phyloP scores from a whole-genome alignment of 1,284 basidiomycete genomes.

The Apiotrichum laibachii region DNA sequence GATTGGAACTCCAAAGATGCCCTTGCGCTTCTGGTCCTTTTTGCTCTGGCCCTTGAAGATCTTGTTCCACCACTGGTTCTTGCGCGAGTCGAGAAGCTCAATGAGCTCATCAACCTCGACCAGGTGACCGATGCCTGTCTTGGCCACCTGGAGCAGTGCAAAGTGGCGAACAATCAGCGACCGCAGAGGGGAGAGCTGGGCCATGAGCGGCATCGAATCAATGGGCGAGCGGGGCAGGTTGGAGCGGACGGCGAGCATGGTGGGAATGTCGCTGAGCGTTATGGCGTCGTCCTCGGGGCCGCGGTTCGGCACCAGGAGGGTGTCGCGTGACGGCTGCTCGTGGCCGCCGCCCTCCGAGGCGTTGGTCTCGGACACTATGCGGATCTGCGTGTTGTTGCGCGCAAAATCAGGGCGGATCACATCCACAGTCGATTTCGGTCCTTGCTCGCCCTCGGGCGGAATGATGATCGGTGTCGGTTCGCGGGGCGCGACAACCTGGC shows the following conservation, averaged over 20 bases:
- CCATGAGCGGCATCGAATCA: conserved; percentile 72
- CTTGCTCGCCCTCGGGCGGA: conserved; percentile 1
- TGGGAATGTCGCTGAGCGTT: conserved; percentile 91
- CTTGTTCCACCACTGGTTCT: conserved; percentile 95
- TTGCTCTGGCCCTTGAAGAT: conserved; percentile 89
- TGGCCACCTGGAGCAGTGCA: conserved; percentile 75
- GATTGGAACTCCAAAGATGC: conserved; percentile 88
- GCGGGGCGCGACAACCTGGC: conserved; percentile 49
- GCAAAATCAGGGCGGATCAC: conserved; percentile 70
- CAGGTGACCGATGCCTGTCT: conserved; percentile 67
- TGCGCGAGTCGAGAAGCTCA: conserved; percentile 89
- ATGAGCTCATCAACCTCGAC: conserved; percentile 88
- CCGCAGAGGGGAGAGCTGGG: conserved; percentile 79
- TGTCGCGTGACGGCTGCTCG: conserved; percentile 52
- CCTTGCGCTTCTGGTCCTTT: conserved; percentile 80
- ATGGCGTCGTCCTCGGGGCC: conserved; percentile 19
- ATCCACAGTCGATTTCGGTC: conserved; percentile 38
- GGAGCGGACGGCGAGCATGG: conserved; percentile 64
- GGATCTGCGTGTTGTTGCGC: conserved; percentile 79
- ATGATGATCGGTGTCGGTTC: conserved; percentile 4
- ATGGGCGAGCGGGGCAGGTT: conserved; percentile 9
- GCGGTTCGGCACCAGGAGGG: conserved; percentile 60
- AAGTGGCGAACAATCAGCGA: conserved; percentile 88
- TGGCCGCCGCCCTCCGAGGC: conserved; percentile 57
- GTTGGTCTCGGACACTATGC: conserved; percentile 65